A percentile compares a stretch with the other conserved stretches of the same genome.
Evolutionary conservation across 2,329 filamentous ascomycete genomes (phyloP).

Genomic region (Colletotrichum sp.): DNA sequence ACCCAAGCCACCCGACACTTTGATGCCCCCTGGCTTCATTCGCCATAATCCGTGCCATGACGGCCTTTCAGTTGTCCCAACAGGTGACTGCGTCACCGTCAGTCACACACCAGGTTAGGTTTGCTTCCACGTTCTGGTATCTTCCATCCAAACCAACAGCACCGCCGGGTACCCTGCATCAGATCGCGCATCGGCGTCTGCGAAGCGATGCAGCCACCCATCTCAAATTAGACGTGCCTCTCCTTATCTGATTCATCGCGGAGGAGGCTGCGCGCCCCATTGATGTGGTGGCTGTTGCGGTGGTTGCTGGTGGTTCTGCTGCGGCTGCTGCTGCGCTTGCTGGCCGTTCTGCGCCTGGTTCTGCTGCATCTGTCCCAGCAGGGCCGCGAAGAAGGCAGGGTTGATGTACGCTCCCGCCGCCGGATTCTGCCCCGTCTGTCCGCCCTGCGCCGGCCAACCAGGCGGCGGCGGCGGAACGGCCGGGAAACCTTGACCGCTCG

Average conservation of each 20-base stretch:
- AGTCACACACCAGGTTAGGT: neutral
- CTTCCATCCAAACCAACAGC: neutral
- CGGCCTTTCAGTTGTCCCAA: neutral
- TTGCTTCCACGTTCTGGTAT: neutral
- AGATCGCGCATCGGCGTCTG: neutral
- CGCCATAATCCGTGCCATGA: neutral
- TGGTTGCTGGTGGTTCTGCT: slow-evolving; percentile 25
- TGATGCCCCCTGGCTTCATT: neutral
- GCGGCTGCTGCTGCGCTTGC: slow-evolving; percentile 24
- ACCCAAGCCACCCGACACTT: neutral
- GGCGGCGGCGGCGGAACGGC: slow-evolving; percentile 48
- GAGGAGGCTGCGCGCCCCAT: slow-evolving; percentile 18
- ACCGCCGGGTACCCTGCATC: neutral
- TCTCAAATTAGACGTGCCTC: neutral
- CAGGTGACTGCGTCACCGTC: neutral
- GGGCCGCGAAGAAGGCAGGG: slow-evolving; percentile 59
- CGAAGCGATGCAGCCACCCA: neutral
- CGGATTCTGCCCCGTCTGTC: slow-evolving; percentile 35
- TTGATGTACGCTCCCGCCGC: slow-evolving; percentile 57
- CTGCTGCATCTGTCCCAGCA: slow-evolving; percentile 49
- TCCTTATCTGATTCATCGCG: neutral
- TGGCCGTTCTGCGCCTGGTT: slow-evolving; percentile 28
- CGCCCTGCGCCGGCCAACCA: slow-evolving; percentile 36
- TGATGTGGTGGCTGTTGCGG: slow-evolving; percentile 26
- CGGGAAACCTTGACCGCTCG: slow-evolving; percentile 32